These are phyloP conservation scores for Aspergillus haitiensis DNA, from an alignment of 495 filamentous ascomycete genomes.

Conservation along the genomic window DNA sequence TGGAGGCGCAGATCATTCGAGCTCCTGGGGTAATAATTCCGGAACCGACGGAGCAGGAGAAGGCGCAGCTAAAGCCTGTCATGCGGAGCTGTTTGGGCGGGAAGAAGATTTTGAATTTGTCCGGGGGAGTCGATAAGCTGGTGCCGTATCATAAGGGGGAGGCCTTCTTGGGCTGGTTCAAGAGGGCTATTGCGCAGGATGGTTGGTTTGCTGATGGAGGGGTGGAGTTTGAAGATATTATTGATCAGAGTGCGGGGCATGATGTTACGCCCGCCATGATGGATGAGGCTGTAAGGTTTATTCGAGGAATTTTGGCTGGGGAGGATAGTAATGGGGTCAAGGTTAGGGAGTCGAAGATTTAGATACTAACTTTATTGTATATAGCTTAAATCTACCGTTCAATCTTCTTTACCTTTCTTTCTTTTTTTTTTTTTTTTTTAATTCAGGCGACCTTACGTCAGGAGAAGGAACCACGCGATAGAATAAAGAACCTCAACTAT, in stretches of 20 bases:
- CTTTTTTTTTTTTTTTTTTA: too few relatives aligned
- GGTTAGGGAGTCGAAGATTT: slow-evolving; percentile 44
- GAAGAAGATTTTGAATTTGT: slow-evolving; percentile 77
- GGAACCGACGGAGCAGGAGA: slow-evolving; percentile 46
- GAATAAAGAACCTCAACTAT: too few relatives aligned
- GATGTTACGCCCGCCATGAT: slow-evolving; percentile 72
- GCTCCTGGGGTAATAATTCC: slow-evolving; percentile 33
- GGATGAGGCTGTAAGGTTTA: slow-evolving; percentile 64
- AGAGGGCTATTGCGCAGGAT: slow-evolving; percentile 52
- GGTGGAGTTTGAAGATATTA: slow-evolving; percentile 67
- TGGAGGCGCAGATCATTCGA: slow-evolving; percentile 31
- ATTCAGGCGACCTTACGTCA: too few relatives aligned
- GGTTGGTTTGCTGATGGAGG: slow-evolving; percentile 60
- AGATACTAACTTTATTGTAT: slow-evolving; percentile 9
- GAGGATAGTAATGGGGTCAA: slow-evolving; percentile 22
- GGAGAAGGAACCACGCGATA: too few relatives aligned
- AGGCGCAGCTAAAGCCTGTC: slow-evolving; percentile 39
- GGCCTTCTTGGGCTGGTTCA: slow-evolving; percentile 70
- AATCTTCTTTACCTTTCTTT: too few relatives aligned
- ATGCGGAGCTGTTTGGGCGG: slow-evolving; percentile 55
- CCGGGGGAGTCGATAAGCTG: slow-evolving; percentile 76
- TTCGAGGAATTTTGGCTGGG: slow-evolving; percentile 49
- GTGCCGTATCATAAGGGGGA: slow-evolving; percentile 74
- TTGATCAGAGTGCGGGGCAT: slow-evolving; percentile 73
- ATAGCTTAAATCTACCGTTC: neutral